Conservation (phyloP, 108 stramenopile species). For the Aurantiochytrium sp. region DNA sequence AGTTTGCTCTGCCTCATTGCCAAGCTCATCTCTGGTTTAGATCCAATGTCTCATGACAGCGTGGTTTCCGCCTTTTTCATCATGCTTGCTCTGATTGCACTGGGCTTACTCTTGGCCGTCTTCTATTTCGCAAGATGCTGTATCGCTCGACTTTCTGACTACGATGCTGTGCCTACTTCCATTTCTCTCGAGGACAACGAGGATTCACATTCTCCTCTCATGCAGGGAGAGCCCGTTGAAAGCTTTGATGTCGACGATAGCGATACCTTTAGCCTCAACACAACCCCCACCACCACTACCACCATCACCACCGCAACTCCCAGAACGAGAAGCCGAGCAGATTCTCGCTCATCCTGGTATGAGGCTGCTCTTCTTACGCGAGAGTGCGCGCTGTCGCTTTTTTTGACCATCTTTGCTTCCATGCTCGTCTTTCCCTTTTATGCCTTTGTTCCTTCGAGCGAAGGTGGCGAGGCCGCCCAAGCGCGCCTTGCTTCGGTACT, state of each 20-base stretch:
- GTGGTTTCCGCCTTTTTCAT: neutral
- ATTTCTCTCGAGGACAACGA: neutral
- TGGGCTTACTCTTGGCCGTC: neutral
- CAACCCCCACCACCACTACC: no score
- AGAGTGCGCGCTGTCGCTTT: neutral
- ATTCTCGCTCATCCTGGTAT: neutral
- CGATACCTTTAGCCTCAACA: no score
- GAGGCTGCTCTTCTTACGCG: neutral
- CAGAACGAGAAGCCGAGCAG: neutral
- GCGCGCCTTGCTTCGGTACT: neutral
- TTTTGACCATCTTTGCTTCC: neutral
- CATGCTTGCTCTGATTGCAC: neutral
- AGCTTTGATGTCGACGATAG: no score
- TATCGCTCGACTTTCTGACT: neutral
- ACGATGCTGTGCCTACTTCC: neutral
- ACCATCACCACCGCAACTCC: no score
- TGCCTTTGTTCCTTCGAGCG: neutral
- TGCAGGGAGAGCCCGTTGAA: neutral
- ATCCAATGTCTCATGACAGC: neutral
- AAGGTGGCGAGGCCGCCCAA: neutral
- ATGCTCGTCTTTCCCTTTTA: constrained; percentile 9
- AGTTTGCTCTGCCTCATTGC: neutral
- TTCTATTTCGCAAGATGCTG: neutral
- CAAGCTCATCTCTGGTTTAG: neutral
- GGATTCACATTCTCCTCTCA: neutral